A percentile compares a stretch with the other conserved stretches of the same genome.
phyloP scores from a whole-genome alignment of 371 early-diverging fungal species.

The Rhizopus arrhizus region DNA sequence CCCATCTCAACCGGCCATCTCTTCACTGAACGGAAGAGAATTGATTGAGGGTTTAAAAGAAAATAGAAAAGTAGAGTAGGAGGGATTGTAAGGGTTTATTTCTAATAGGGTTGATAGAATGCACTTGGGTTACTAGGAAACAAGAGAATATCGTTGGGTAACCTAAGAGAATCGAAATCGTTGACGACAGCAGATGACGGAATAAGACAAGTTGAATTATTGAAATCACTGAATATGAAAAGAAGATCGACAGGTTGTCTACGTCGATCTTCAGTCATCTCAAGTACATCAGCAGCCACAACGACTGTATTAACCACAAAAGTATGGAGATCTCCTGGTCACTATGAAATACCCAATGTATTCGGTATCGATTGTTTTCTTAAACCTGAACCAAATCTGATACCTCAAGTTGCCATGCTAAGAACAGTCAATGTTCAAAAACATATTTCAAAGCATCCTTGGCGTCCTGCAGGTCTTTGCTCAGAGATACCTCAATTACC shows the following conservation, averaged over 20 bases:
- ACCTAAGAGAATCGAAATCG: slow-evolving; percentile 44
- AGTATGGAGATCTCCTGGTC: slow-evolving; percentile 51
- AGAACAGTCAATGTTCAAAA: slow-evolving; percentile 39
- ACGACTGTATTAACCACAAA: neutral
- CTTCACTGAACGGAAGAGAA: slow-evolving; percentile 21
- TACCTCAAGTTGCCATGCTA: slow-evolving; percentile 29
- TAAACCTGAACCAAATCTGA: slow-evolving; percentile 38
- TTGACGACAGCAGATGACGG: slow-evolving; percentile 38
- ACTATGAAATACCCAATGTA: slow-evolving; percentile 51
- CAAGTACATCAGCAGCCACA: slow-evolving; percentile 3
- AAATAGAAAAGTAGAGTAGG: slow-evolving; percentile 18
- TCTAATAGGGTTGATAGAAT: slow-evolving; percentile 10
- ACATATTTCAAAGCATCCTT: slow-evolving; percentile 50
- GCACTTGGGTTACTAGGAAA: slow-evolving; percentile 29
- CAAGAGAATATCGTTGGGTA: slow-evolving; percentile 44
- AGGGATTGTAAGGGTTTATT: neutral
- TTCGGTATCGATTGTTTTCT: slow-evolving; percentile 48
- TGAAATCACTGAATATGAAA: slow-evolving; percentile 32
- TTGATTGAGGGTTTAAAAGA: slow-evolving; percentile 26
- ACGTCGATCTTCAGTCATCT: slow-evolving; percentile 36
- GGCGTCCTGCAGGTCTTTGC: slow-evolving; percentile 43
- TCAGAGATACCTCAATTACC: slow-evolving; percentile 49
- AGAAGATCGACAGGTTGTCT: slow-evolving; percentile 52
- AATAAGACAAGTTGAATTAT: slow-evolving; percentile 20
- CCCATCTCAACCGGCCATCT: neutral